Evolutionary conservation across 179 eudicot genomes (phyloP).

Genomic region (Beta lomatogona): DNA sequence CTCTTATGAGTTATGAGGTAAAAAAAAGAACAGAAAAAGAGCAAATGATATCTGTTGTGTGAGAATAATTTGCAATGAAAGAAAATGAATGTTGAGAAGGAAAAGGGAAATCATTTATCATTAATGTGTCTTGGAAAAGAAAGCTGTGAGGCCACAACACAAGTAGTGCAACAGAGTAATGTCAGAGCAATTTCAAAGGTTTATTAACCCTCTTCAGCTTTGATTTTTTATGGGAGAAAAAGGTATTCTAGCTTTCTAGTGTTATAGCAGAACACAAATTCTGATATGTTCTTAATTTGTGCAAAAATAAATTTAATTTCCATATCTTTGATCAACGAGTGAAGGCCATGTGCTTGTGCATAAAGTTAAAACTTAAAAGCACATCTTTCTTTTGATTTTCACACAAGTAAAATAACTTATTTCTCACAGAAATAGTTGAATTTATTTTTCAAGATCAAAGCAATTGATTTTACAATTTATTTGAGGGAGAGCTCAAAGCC

Average conservation of each 20-base stretch:
- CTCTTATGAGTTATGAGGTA: no score
- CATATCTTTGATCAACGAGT: not conserved
- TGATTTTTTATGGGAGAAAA: no score
- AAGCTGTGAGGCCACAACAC: constrained; percentile 12
- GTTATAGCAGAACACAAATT: not conserved
- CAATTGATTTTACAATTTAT: no score
- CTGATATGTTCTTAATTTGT: constrained; percentile 3
- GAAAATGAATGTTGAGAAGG: not conserved
- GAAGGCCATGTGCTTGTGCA: constrained; percentile 3
- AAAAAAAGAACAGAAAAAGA: no score
- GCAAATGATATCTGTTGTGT: no score
- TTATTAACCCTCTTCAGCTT: constrained; percentile 10
- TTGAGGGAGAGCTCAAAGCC: no score
- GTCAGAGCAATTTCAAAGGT: constrained; percentile 19
- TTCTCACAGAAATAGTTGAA: no score
- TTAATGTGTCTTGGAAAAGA: constrained; percentile 14
- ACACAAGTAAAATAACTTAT: no score
- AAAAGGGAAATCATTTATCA: not conserved
- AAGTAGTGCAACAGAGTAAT: constrained; percentile 18
- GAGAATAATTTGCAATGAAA: not conserved
- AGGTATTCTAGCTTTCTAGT: constrained; percentile 15
- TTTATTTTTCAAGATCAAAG: no score
- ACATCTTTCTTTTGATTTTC: no score
- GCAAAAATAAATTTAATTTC: not conserved
- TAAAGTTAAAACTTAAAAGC: no score